phyloP scores from a whole-genome alignment of 2,329 filamentous ascomycete species.

The Colletotrichum agaves region DNA sequence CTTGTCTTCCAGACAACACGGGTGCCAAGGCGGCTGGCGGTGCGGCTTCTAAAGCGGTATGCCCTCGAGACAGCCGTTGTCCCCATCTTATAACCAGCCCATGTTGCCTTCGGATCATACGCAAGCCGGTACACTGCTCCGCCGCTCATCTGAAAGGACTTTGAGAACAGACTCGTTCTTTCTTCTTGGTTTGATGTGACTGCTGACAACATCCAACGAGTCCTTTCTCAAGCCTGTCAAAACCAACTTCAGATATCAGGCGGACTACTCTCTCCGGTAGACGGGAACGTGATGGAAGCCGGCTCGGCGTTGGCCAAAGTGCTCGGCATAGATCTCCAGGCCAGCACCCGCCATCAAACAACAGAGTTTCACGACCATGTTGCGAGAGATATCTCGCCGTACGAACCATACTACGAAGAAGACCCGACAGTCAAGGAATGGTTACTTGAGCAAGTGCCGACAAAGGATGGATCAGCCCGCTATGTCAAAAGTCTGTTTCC shows the following conservation, averaged over 20 bases:
- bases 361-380: slow-evolving; percentile 15
- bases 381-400: slow-evolving; percentile 16
- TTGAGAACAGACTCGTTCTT: slow-evolving; percentile 2
- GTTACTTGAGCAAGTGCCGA: slow-evolving; percentile 66
- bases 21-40: slow-evolving; percentile 37
- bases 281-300: slow-evolving; percentile 50
- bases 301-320: slow-evolving; percentile 80
- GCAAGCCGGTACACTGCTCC: neutral
- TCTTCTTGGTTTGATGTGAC: neutral
- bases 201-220: neutral
- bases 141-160: slow-evolving; percentile 10
- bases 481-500: slow-evolving; percentile 71
- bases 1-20: slow-evolving; percentile 24
- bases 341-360: slow-evolving; percentile 33
- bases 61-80: slow-evolving; percentile 28
- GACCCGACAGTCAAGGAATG: slow-evolving; percentile 75
- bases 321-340: slow-evolving; percentile 83
- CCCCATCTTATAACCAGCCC: slow-evolving; percentile 13
- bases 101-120: neutral
- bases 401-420: slow-evolving; percentile 61
- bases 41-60: slow-evolving; percentile 32
- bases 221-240: neutral
- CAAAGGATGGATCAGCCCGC: slow-evolving; percentile 51
- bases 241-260: neutral
- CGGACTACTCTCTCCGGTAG: neutral